Evolutionary conservation across 2,329 filamentous ascomycete genomes (phyloP), one percentile per base, ranked within the genome.

Genomic region (Botrytis squamosa): DNA sequence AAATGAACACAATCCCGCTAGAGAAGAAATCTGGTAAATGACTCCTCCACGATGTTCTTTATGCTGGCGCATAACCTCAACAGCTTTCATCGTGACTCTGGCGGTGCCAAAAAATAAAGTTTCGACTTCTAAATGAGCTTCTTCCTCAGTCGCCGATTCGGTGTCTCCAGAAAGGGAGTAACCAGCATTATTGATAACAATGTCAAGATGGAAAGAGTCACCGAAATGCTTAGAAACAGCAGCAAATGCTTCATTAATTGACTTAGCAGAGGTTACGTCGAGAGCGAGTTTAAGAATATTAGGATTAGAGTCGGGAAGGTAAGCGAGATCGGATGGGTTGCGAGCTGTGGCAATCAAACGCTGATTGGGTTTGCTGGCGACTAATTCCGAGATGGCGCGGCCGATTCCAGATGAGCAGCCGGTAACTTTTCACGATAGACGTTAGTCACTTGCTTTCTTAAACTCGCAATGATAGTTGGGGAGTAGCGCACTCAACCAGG

Each of bases 111-210:
- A 86, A 75, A 86, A 85, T 57, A 84, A 81, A 0, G 83, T 85
- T 29, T 86, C 84, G 68, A 86, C 80, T 59, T 84, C 74, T 1
- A 75, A 73, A 33, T 82, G 82, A 1, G 79, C 76, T 68, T 83
- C 79, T n/a, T 77, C 76, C 20, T 83, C 80, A 7, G 78, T 78
- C 6, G 81, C 80, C n/a, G 77, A 75, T 73, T 91, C 89, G 44
- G 89, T 85, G 1, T 87, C 85, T 16, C 86, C 86, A 10, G 81
- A 80, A 4, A 88, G 81, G 18, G 86, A 85, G 74, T 89, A 90
- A 1, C 88, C 89, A 3, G 88, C 88, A 70, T 90, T 90, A 80
- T 90, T 90, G 74, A 89, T 84, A 3, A 90, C 85, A 3, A 90
- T 84, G 77, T 91, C 88, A 65, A 91, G 81, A n/a, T 86, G 84